phyloP scores from a whole-genome alignment of 2,329 filamentous ascomycete species.

The Venturia effusa region DNA sequence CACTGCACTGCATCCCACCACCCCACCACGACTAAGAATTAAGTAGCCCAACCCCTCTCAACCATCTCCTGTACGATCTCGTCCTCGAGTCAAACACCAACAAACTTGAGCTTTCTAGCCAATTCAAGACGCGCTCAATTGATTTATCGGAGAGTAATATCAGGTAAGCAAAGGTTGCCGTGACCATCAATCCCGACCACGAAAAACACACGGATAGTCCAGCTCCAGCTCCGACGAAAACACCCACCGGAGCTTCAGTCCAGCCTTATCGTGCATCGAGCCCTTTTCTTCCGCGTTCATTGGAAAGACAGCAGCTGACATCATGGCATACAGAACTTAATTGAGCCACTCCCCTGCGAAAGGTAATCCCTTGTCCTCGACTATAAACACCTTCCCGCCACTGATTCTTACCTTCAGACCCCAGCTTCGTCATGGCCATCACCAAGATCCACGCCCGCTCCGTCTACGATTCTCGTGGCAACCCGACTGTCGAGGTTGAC shows the following conservation, averaged over 20 bases:
- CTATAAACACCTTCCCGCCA: background rate
- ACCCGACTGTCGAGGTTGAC: slow-evolving; percentile 98
- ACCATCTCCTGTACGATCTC: too few relatives aligned
- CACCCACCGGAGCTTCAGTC: background rate
- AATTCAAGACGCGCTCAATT: background rate
- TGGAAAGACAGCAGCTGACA: slow-evolving; percentile 2
- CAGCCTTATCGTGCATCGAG: slow-evolving; percentile 7
- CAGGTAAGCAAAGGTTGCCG: background rate
- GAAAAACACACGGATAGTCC: background rate
- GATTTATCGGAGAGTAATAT: background rate
- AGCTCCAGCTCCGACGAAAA: background rate
- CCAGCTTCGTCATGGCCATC: slow-evolving; percentile 57
- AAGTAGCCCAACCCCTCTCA: background rate
- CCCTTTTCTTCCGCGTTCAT: slow-evolving; percentile 5
- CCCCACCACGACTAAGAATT: background rate
- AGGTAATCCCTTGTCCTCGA: slow-evolving; percentile 1
- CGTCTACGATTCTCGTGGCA: slow-evolving; percentile 94
- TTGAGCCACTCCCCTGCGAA: slow-evolving; percentile 5
- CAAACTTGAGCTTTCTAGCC: background rate
- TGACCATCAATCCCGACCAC: background rate
- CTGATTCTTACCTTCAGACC: background rate
- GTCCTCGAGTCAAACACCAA: background rate
- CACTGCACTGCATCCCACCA: background rate
- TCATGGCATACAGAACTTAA: background rate
- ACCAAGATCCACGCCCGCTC: slow-evolving; percentile 53